Base-by-base conservation (phyloP, 176 grass and related monocot species). In the Calamus simplicifolius region DNA sequence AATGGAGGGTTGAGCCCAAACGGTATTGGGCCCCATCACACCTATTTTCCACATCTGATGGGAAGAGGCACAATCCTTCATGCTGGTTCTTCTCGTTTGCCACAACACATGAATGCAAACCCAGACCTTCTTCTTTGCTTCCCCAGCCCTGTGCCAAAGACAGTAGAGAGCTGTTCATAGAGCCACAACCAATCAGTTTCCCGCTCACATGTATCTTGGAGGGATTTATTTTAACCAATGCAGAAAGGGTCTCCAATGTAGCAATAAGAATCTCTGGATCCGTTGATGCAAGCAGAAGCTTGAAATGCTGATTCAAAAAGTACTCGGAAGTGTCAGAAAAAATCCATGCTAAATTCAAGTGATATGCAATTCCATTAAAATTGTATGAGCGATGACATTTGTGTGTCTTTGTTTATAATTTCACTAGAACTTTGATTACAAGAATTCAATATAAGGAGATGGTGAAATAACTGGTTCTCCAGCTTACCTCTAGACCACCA, bases 51-150 rank as follows among this genome's bases (percentile, higher is more conserved):
- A 76, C 66, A 19, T 90, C 86, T 35, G 73, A 80, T 72, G 87
- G 93, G 64, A 88, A 88, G 58, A 92, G 62, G 68, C 70, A 75
- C 26, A 97, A 66, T 26, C 83, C 78, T 61, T 84, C 93, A 18
- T 79, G 69, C 57, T 97, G 84, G 29, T 86, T 85, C 65, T 66
- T 57, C 69, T 97, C 93, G 57, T 97, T 97, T 76, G 87, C 79
- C 73, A 91, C 75, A 21, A 92, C 84, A 75, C 93, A 97, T 66
- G 87, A 97, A 80, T 85, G 83, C 50, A 97, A 80, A 25, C 93
- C 93, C 23, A 97, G 56, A 17, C 93, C 93, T 85, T 97, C 93
- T 85, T 97, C 93, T 81, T 97, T 97, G 79, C 87, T 97, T 53
- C 93, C 93, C 93, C 93, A 97, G 57, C 84, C 93, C 76, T 97